phyloP scores from a whole-genome alignment of 2,329 filamentous ascomycete species.

The Trichoderma lentiforme region DNA sequence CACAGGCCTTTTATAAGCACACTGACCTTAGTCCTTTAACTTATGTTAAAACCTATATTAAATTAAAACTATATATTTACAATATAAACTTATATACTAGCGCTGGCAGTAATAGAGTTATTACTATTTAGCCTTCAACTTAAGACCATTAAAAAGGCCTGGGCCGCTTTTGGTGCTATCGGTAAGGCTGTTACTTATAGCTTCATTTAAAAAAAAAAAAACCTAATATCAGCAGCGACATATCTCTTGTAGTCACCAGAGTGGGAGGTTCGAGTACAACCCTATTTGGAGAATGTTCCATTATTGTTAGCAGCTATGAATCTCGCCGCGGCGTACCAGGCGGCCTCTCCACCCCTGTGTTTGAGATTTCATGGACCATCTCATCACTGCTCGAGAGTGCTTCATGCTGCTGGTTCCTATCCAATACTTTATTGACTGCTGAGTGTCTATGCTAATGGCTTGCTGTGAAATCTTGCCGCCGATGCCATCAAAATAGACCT shows the following conservation, averaged over 20 bases:
- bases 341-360: constrained; percentile 19
- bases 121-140: neutral
- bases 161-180: neutral
- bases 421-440: neutral
- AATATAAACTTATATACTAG: neutral
- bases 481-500: neutral
- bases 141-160: neutral
- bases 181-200: neutral
- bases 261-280: constrained; percentile 22
- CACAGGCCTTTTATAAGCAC: neutral
- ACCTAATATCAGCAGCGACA: constrained; percentile 22
- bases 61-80: neutral
- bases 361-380: constrained; percentile 17
- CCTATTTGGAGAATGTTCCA: constrained; percentile 18
- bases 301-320: neutral
- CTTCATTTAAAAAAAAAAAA: too few relatives aligned
- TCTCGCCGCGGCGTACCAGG: constrained; percentile 18
- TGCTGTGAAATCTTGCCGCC: neutral
- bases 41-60: neutral
- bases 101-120: neutral
- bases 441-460: neutral
- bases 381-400: neutral
- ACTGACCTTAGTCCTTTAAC: neutral
- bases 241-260: constrained; percentile 20
- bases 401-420: neutral